Conservation (phyloP, 371 early-diverging fungal genomes). For the Capillidium rhysosporum region DNA sequence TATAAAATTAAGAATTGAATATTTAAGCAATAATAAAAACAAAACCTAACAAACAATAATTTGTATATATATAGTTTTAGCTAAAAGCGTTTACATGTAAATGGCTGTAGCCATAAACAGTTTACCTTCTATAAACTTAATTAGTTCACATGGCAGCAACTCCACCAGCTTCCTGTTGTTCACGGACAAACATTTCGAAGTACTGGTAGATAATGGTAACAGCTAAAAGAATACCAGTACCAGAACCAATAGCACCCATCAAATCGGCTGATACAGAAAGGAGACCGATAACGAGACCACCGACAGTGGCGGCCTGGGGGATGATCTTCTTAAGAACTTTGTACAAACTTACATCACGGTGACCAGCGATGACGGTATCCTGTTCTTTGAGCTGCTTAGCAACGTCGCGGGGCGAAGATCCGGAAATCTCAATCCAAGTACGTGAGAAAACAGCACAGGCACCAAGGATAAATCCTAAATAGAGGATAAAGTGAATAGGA, state of each 20-base stretch:
- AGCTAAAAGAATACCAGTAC: slow-evolving; percentile 97
- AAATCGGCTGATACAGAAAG: slow-evolving; percentile 92
- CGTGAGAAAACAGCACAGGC: slow-evolving; percentile 94
- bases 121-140: slow-evolving; percentile 1
- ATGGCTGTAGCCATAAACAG: too few species aligned
- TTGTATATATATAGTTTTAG: too few species aligned
- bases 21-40: too few species aligned
- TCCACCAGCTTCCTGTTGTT: slow-evolving; percentile 15
- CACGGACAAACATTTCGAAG: slow-evolving; percentile 96
- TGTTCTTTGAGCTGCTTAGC: slow-evolving; percentile 96
- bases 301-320: slow-evolving; percentile 87
- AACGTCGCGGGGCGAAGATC: slow-evolving; percentile 94
- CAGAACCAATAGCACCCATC: slow-evolving; percentile 91
- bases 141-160: background rate
- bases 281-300: slow-evolving; percentile 92
- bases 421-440: slow-evolving; percentile 97
- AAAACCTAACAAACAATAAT: too few species aligned
- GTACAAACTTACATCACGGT: slow-evolving; percentile 91
- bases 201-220: slow-evolving; percentile 99
- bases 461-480: slow-evolving; percentile 77
- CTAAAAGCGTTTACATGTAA: too few species aligned
- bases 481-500: slow-evolving; percentile 92
- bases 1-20: too few species aligned
- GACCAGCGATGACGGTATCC: slow-evolving; percentile 91
- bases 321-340: slow-evolving; percentile 97